Conservation (phyloP, 768 basidiomycete genomes). For the Lentinula guzmanii region DNA sequence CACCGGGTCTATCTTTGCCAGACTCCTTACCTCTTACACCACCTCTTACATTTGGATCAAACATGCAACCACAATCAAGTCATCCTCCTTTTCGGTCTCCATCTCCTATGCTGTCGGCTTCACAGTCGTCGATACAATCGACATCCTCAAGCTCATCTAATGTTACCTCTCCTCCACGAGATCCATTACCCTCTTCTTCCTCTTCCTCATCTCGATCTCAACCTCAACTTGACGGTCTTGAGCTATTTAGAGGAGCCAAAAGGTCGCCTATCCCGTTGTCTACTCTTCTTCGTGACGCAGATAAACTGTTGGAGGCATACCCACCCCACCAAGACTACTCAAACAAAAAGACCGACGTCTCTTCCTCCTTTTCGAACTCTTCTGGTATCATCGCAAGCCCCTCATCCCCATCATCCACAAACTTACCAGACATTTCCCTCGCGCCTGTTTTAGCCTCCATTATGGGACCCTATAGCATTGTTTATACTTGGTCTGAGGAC, state of each 20-base stretch:
- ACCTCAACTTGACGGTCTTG: neutral
- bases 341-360: neutral
- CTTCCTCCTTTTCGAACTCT: neutral
- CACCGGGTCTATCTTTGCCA: neutral
- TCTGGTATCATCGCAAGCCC: conserved; percentile 22
- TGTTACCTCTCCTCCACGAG: neutral
- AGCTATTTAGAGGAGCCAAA: neutral
- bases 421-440: conserved; percentile 52
- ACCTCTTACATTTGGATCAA: neutral
- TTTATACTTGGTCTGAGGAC: conserved; percentile 67
- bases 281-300: neutral
- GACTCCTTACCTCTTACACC: neutral
- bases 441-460: conserved; percentile 47
- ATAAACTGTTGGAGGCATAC: neutral
- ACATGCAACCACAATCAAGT: neutral
- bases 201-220: neutral
- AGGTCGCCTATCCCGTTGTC: neutral
- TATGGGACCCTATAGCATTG: conserved; percentile 74
- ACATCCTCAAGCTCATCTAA: neutral
- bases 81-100: neutral
- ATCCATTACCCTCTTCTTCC: neutral
- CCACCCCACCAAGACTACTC: neutral
- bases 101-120: neutral
- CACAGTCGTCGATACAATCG: neutral
- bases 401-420: conserved; percentile 45